Evolutionary conservation across 176 grass and related monocot species (phyloP), one percentile per base, ranked within the genome.

Genomic region (Oryza australiensis): DNA sequence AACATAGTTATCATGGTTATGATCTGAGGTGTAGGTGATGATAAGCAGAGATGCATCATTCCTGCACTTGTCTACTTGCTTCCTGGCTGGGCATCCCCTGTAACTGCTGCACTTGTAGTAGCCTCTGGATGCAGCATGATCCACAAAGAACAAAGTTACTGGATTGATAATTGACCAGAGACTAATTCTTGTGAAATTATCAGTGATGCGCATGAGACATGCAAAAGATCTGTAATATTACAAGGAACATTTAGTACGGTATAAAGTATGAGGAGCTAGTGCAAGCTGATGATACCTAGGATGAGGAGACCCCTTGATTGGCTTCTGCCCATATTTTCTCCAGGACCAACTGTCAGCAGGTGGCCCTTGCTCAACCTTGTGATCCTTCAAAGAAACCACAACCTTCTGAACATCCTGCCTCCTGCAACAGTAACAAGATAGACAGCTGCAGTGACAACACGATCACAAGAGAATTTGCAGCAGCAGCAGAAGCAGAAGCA

Each of bases 1-100:
- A 37, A 27, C 20, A 55, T 55, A n/a, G 10, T 28, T 30, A 62
- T 65, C 26, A 77, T 85, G 83, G 48, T 60, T 77, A 24, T 85
- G 74, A 42, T 78, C 38, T 46, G 83, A 77, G 46, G 83, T 78
- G 64, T 77, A 77, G 73, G 63, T 85, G 74, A 85, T 71, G 83
- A 78, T 85, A 24, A 78, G 64, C 3, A 77, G 4, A n/a, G 83
- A 77, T 34, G 74, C 63, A 70, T 85, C 83, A 62, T 48, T 62
- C 75, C 40, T 85, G 65, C 74, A 77, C 74, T 64, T 85, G 46
- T 78, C 74, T 41, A 85, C 74, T 78, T 85, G 74, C 37, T 78
- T 85, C 73, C 51, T 46, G 24, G 74, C 83, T 78, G 83, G 64
- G 23, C 74, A 78, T 0, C 64, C 74, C 73, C 40, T 85, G 48